Base-by-base conservation (phyloP, 1,139 yeast genomes). In the Kodamaea ohmeri region DNA sequence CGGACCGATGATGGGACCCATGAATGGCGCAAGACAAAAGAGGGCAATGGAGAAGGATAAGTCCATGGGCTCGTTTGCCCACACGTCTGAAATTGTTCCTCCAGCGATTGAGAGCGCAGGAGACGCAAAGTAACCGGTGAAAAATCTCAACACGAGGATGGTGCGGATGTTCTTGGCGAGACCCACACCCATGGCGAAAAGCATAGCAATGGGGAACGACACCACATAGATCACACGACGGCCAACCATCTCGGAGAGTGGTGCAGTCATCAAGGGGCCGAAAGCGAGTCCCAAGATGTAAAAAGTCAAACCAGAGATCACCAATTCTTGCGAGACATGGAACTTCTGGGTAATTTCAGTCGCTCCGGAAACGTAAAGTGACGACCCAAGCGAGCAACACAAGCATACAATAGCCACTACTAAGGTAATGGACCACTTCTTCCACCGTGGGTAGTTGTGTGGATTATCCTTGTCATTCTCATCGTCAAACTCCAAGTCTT, bases 21-120 rank as follows among this genome's bases (percentile, higher is more conserved):
- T 72, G 52, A 80, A 81, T 29, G 87, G 88, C 28, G 81, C 83
- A 49, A 77, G 63, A 63, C 83, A 79, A 63, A 81, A 85, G 38
- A 75, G 67, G 2, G 87, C 78, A 76, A 84, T 76, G 14, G 92
- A 90, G 13, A 80, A 51, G 12, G 86, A 83, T 53, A 78, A 63
- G 52, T 78, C 78, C 32, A 71, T 73, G n/a, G 79, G 77, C 30
- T 70, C 73, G 20, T 48, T 45, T 3, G 60, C 50, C 82, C 87
- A 83, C 30, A 83, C 62, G 60, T 89, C 97, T 42, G 83, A 73
- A 44, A 88, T 75, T 3, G 95, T 79, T 42, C 96, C 97, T 42
- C 90, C 94, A 9, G 92, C 96, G 48, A 86, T 79, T 3, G 95
- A 81, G 55, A 89, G 69, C 0, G 95, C 89, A 4, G 96, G 96